Evolutionary conservation across 2,329 filamentous ascomycete species (phyloP), one percentile per base, ranked within the genome.

Genomic region (Paraconiothyrium sp.): DNA sequence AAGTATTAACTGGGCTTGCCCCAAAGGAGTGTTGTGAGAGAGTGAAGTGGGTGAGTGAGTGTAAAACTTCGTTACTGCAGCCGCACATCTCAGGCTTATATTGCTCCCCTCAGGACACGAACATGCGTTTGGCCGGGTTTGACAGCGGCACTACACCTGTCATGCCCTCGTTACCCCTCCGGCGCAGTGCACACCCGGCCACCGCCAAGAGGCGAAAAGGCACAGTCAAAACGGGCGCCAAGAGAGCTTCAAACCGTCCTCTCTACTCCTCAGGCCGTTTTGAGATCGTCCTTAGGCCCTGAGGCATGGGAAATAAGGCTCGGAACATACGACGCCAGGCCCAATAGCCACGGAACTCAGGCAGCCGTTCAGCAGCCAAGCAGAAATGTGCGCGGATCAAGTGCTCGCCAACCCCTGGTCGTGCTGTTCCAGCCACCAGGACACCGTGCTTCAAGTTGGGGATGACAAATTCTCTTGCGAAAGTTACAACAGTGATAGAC

Each of bases 41-140:
- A 62, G 32, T 37, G 48, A 55, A 57, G 58, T 58, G 63, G 65
- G 67, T 69, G 67, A 69, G 66, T 66, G 63, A 20, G 50, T 52
- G 65, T 68, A 71, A 57, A 43, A 43, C 52, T 48, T n/a, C 24
- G 41, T 37, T 39, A 54, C 34, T 48, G 58, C 46, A 54, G 61
- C 64, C 64, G 67, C 67, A 57, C 57, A 44, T 59, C 66, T 64
- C 54, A 62, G 66, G 61, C 73, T 73, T 76, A 71, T 75, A 75
- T 74, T n/a, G 14, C 39, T 66, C 50, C n/a, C 57, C 37, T 32
- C 55, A 48, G 57, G 49, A 52, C n/a, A 44, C 41, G 48, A 51
- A 48, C 43, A 50, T 20, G 41, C 46, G 44, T 49, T 37, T 47
- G 27, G 13, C 39, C 20, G 8, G 11, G 41, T 57, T 41, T 58